Evolutionary conservation across 441 rosid genomes (phyloP).

Genomic region (Jatropha multifida): DNA sequence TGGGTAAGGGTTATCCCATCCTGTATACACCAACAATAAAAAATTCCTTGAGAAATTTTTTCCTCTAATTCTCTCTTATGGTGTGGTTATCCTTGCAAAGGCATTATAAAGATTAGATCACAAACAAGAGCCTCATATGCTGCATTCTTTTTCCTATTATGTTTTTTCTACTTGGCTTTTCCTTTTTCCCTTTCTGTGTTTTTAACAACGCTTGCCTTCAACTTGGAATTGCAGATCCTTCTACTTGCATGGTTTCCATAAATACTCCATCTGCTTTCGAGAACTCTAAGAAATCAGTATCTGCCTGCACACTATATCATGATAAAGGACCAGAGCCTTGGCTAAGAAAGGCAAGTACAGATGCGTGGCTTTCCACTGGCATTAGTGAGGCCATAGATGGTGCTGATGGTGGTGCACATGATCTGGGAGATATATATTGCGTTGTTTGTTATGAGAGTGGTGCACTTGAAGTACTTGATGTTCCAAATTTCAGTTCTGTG

Average conservation of each 20-base stretch:
- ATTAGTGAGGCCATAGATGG: conserved; percentile 80
- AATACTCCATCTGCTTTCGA: conserved; percentile 67
- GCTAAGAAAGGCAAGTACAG: conserved; percentile 93
- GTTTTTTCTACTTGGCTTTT: neutral
- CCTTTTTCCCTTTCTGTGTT: conserved; percentile 11
- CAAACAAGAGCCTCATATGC: neutral
- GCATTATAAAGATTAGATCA: neutral
- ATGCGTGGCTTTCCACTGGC: conserved; percentile 98
- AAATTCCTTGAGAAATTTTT: neutral
- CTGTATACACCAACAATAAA: neutral
- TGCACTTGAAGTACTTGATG: conserved; percentile 91
- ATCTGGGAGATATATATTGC: conserved; percentile 94
- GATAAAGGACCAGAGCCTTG: conserved; percentile 96
- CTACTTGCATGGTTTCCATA: conserved; percentile 76
- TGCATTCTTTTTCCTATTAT: neutral
- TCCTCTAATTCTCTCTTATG: neutral
- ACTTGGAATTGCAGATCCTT: conserved; percentile 69
- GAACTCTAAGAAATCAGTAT: conserved; percentile 57
- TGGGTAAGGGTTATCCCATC: neutral
- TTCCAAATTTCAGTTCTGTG: conserved; percentile 81
- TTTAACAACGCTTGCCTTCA: conserved; percentile 30
- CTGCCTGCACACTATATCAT: conserved; percentile 91
- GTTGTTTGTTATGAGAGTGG: conserved; percentile 83
- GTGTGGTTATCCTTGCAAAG: neutral
- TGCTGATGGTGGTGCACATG: conserved; percentile 78